Base-by-base conservation (phyloP, 805 yeast genomes). In the Babjeviella inositovora region DNA sequence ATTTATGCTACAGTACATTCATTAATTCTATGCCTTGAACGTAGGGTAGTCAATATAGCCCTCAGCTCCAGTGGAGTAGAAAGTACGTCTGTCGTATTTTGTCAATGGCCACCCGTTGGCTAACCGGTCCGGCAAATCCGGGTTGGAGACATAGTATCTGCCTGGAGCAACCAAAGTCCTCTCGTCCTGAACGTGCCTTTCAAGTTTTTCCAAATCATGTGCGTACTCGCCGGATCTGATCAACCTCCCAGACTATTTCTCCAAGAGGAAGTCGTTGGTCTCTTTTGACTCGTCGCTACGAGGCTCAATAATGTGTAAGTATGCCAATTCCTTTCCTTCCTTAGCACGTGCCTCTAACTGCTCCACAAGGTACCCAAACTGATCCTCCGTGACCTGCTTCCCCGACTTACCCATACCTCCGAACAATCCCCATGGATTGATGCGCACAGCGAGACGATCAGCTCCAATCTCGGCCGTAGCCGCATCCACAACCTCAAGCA, bases 121-220 rank as follows among this genome's bases (percentile, higher is more conserved):
- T 18, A 68, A 26, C 29, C 69, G 46, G n/a, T 43, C 34, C 11
- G 54, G 58, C 16, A 70, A 37, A 35, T 70, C 76, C 2, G 76
- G 74, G 43, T 68, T 69, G 15, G 70, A 42, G 23, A 62, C 54
- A 39, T 53, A 66, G 27, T 43, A 47, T 30, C 73, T 53, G 15
- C 72, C 72, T 28, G 50, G 39, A 2, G 53, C 64, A 16, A 57
- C 33, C 19, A 51, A 32, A 12, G 43, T 41, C 13, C 32, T 27
- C 19, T 29, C 33, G 23, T 43, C 23, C 13, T 23, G 22, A 12
- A 20, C 32, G 12, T 28, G 32, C 13, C 20, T 20, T 13, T 35
- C 25, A 4, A 44, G 39, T 8, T 42, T 41, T 25, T 41, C 49
- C 17, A 37, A 28, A 18, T 25, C 26, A 10, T 21, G 27, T 11